A percentile compares a stretch with the other conserved stretches of the same genome.
Conservation (phyloP, 1,284 basidiomycete genomes). For the Erythrobasidium hasegawianum region DNA sequence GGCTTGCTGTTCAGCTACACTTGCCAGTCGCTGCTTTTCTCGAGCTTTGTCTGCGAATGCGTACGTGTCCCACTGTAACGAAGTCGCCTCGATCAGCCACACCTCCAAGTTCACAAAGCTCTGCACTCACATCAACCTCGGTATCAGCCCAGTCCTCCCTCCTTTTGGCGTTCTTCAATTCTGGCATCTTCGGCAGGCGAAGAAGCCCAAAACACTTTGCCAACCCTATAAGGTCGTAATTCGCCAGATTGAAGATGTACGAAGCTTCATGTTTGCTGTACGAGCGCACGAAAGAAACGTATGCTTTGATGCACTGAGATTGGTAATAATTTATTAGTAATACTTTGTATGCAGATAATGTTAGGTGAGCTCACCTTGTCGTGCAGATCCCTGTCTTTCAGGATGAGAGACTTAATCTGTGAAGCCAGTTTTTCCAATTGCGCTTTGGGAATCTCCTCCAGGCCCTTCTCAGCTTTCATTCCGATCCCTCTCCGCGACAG, state of each 20-base stretch:
- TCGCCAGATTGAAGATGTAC: conserved; percentile 86
- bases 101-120: neutral
- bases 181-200: conserved; percentile 92
- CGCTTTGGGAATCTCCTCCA: conserved; percentile 35
- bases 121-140: conserved; percentile 65
- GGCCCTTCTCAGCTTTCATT: conserved; percentile 56
- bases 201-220: conserved; percentile 82
- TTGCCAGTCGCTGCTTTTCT: conserved; percentile 68
- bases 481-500: conserved; percentile 85
- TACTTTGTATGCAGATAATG: too few relatives aligned
- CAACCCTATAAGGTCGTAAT: conserved; percentile 78
- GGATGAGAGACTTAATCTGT: conserved; percentile 58
- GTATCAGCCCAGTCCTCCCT: conserved; percentile 64
- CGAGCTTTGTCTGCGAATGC: conserved; percentile 72
- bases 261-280: conserved; percentile 97
- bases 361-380: conserved; percentile 77
- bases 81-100: too few relatives aligned
- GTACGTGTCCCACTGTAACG: conserved; percentile 82
- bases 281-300: conserved; percentile 85
- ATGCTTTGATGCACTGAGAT: conserved; percentile 72
- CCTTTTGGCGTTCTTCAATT: conserved; percentile 56
- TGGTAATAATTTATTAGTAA: too few relatives aligned
- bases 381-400: conserved; percentile 67
- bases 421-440: conserved; percentile 35
- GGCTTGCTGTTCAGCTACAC: conserved; percentile 45